Base-by-base conservation (phyloP, 371 early-diverging fungal genomes). In the Saksenaea vasiformis region DNA sequence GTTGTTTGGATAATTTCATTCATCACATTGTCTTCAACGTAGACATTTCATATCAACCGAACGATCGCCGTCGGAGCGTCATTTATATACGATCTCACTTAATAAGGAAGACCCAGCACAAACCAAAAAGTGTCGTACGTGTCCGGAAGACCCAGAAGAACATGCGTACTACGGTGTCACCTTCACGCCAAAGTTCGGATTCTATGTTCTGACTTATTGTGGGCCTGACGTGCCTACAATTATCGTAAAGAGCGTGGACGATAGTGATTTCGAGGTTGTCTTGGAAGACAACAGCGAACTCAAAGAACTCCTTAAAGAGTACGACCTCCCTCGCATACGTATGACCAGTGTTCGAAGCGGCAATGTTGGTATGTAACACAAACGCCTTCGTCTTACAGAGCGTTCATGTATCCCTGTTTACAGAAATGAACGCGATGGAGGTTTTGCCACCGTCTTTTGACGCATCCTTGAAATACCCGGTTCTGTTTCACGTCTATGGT, bases 211-310 rank as follows among this genome's bases (percentile, higher is more conserved):
- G 15, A 73, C 75, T 17, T 93, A 95, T 61, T 68, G 76, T 9
- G 98, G 98, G 0, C 98, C 98, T 0, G 88, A 86, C 47, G 76
- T 94, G 4, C 97, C 97, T 1, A 93, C 86, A 73, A 87, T 88
- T 58, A 83, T 80, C 2, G 82, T 91, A 10, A 83, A 79, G 61
- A 85, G 78, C 61, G 72, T 77, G 15, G 65, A 64, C 5, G 77
- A 88, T 43, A 53, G 57, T 22, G 66, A 65, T 17, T 88, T 89
- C 65, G 83, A 78, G 60, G 69, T 54, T 0, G 74, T 86, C 3
- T 63, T 93, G n/a, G 76, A 78, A 54, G 78, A 89, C 56, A 92
- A 92, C 64, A 17, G 62, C 4, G 54, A 43, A 0, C 73, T 90
- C 0, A 73, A 70, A 36, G 39, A 67, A 0, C 54, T 72, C 7